Percentiles rank a stretch among this genome's conserved stretches.
Conservation (phyloP, 2,329 filamentous ascomycete genomes). For the Alternaria sp. region DNA sequence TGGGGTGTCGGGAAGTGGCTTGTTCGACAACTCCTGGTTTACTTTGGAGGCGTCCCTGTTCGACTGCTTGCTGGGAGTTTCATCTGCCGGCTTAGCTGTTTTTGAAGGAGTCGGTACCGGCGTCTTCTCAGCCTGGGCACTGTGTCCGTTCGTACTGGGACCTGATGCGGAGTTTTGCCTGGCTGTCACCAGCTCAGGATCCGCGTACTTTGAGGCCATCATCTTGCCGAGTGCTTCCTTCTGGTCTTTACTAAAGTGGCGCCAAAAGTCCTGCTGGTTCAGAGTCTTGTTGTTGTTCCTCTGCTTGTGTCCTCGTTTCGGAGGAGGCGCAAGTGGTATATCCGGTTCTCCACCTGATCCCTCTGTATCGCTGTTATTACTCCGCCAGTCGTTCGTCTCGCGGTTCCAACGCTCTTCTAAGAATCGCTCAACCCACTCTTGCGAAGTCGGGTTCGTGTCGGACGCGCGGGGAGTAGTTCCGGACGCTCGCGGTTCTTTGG, state of each 20-base stretch:
- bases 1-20: slow-evolving; percentile 8
- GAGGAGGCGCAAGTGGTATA: slow-evolving; percentile 26
- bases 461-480: slow-evolving; percentile 35
- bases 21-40: slow-evolving; percentile 2
- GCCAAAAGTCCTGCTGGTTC: slow-evolving; percentile 59
- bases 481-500: slow-evolving; percentile 23
- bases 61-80: slow-evolving; percentile 23
- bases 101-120: slow-evolving; percentile 22
- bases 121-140: slow-evolving; percentile 24
- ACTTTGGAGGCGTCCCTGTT: slow-evolving; percentile 6
- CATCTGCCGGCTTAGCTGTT: slow-evolving; percentile 25
- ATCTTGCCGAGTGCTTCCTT: slow-evolving; percentile 49
- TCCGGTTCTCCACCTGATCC: slow-evolving; percentile 26
- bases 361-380: slow-evolving; percentile 70
- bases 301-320: slow-evolving; percentile 49
- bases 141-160: slow-evolving; percentile 21
- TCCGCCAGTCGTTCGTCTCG: slow-evolving; percentile 82
- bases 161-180: slow-evolving; percentile 32
- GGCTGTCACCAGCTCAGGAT: slow-evolving; percentile 42
- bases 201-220: slow-evolving; percentile 50
- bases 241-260: slow-evolving; percentile 48
- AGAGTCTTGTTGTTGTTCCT: slow-evolving; percentile 55
- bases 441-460: slow-evolving; percentile 61
- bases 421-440: slow-evolving; percentile 87
- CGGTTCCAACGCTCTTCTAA: slow-evolving; percentile 72